Percentiles rank a stretch among this genome's conserved stretches.
phyloP scores from a whole-genome alignment of 176 grass and related monocot genomes.

The Oryza officinalis region DNA sequence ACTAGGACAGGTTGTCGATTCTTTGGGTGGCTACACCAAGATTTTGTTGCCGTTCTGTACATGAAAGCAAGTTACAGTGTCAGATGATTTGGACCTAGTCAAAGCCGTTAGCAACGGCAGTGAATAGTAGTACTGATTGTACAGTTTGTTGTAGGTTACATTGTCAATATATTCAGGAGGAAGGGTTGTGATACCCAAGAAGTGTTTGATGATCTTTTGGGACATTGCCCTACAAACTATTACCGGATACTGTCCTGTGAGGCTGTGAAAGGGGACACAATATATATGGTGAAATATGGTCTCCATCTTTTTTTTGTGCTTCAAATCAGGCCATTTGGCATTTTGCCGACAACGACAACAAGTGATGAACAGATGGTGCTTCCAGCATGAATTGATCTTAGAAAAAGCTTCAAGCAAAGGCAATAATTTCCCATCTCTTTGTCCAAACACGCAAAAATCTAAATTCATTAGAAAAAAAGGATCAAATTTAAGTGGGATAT shows the following conservation, averaged over 20 bases:
- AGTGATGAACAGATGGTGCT: too few species aligned
- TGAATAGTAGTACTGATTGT: constrained; percentile 9
- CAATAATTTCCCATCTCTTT: background rate
- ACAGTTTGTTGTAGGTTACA: constrained; percentile 12
- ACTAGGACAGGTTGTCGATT: constrained; percentile 22
- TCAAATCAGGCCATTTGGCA: background rate
- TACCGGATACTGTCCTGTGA: background rate
- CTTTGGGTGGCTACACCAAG: constrained; percentile 24
- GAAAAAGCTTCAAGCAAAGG: background rate
- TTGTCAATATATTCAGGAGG: background rate
- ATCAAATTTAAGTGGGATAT: background rate
- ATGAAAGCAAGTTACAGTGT: constrained; percentile 18
- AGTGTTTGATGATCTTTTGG: background rate
- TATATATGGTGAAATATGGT: background rate
- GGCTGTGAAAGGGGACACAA: background rate
- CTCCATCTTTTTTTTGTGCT: background rate
- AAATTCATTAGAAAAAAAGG: background rate
- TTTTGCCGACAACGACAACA: background rate
- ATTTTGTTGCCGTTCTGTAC: constrained; percentile 31
- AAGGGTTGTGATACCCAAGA: background rate
- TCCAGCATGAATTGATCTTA: background rate
- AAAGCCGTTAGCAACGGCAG: background rate
- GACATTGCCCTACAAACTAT: background rate
- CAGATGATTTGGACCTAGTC: background rate
- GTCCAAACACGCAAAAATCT: background rate